phyloP scores from a whole-genome alignment of 2,329 filamentous ascomycete species.

The Fusarium guadeloupense region DNA sequence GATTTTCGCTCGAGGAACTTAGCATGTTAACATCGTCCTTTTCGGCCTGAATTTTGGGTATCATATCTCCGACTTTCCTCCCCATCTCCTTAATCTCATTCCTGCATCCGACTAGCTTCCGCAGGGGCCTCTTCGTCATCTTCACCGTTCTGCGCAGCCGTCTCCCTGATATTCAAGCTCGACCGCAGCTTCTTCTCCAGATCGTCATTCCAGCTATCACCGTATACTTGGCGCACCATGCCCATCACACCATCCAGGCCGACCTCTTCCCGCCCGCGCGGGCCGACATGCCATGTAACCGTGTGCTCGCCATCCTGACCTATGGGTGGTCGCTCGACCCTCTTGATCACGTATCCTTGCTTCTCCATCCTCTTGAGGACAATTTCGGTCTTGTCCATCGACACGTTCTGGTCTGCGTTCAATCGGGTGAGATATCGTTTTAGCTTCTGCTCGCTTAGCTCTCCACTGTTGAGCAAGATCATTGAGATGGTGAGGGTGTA shows the following conservation, averaged over 20 bases:
- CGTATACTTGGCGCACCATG: slow-evolving; percentile 71
- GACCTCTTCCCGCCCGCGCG: slow-evolving; percentile 86
- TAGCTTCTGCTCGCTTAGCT: slow-evolving; percentile 80
- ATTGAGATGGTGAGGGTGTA: slow-evolving; percentile 83
- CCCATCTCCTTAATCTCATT: neutral
- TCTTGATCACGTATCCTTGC: slow-evolving; percentile 84
- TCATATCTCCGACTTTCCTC: slow-evolving; percentile 21
- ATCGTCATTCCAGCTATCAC: slow-evolving; percentile 58
- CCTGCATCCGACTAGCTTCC: slow-evolving; percentile 21
- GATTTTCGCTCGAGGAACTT: neutral
- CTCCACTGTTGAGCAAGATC: slow-evolving; percentile 77
- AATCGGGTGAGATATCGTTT: slow-evolving; percentile 77
- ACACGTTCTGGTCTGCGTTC: slow-evolving; percentile 79
- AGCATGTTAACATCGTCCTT: neutral
- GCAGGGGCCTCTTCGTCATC: slow-evolving; percentile 40
- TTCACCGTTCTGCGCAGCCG: slow-evolving; percentile 29
- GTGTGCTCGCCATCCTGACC: slow-evolving; percentile 74
- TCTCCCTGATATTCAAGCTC: slow-evolving; percentile 65
- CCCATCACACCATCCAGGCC: slow-evolving; percentile 78
- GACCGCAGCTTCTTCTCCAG: slow-evolving; percentile 67
- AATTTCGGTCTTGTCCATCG: slow-evolving; percentile 78
- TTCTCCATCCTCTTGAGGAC: slow-evolving; percentile 78
- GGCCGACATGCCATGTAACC: slow-evolving; percentile 84
- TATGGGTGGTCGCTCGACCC: slow-evolving; percentile 68
- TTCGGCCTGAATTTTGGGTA: slow-evolving; percentile 27